Base-by-base conservation (phyloP, 306 rosid genomes). In the Trifolium dubium region DNA sequence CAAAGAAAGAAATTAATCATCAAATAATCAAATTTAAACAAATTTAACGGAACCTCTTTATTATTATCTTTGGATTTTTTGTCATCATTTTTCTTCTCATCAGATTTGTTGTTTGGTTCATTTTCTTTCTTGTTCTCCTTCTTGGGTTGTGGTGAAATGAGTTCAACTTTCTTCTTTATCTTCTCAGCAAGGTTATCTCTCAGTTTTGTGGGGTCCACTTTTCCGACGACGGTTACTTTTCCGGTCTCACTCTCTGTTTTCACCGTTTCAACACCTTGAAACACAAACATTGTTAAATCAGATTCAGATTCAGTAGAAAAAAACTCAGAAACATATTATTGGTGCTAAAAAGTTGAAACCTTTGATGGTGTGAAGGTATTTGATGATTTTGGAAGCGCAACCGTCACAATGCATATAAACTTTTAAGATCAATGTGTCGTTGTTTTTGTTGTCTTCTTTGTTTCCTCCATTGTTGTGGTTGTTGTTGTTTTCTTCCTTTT, bases 341-440 rank as follows among this genome's bases (percentile, higher is more conserved):
- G n/a, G n/a, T n/a, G n/a, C n/a, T n/a, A n/a, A n/a, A n/a, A n/a
- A n/a, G n/a, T n/a, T n/a, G n/a, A n/a, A n/a, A 96, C 99, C 79
- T 83, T 69, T 72, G 76, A 80, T 23, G 30, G 58, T 14, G 23
- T 56, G 81, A 54, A 87, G 87, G 51, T 47, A 19, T 32, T 64
- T 74, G 54, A 9, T 54, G 82, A 87, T 90, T 73, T 82, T 90
- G 59, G 86, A 41, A 28, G 86, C 86, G 54, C 99, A 94, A 41
- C 96, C 99, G 0, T 86, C 93, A 32, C 99, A 94, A 54, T 90
- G 95, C 84, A 92, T 81, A 62, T 83, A 87, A 18, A 90, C 77
- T 81, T 86, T 90, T 49, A 89, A 77, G 4, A 94, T 92, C 4
- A 5, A 6, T 2, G 14, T 8, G 2, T 31, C 31, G 66, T 60